These are phyloP conservation scores for Pyrenophora teres DNA, from an alignment of 2,329 filamentous ascomycete species.

Conservation along the genomic window DNA sequence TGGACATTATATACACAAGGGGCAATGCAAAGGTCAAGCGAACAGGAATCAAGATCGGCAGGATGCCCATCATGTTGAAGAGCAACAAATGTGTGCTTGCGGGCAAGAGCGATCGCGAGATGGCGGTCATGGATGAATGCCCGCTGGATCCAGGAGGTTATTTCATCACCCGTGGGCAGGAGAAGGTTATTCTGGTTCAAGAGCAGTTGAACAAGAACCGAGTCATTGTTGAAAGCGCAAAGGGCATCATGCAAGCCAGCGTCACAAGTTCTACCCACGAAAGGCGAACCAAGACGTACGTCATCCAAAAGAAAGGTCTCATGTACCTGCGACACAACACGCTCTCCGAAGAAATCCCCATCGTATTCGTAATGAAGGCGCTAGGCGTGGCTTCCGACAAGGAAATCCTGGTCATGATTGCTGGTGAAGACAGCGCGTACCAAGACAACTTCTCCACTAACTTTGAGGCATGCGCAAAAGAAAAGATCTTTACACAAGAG, in stretches of 20 bases:
- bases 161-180: slow-evolving; percentile 95
- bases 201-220: slow-evolving; percentile 99
- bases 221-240: slow-evolving; percentile 96
- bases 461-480: slow-evolving; percentile 87
- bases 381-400: slow-evolving; percentile 93
- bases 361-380: slow-evolving; percentile 90
- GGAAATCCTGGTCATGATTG: slow-evolving; percentile 89
- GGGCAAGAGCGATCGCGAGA: slow-evolving; percentile 81
- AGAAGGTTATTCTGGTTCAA: slow-evolving; percentile 98
- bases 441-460: slow-evolving; percentile 96
- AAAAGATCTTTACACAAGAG: slow-evolving; percentile 87
- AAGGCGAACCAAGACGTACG: slow-evolving; percentile 96
- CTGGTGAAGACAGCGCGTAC: slow-evolving; percentile 83
- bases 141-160: slow-evolving; percentile 95
- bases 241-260: slow-evolving; percentile 90
- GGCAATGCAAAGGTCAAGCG: slow-evolving; percentile 76
- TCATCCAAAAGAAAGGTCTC: slow-evolving; percentile 89
- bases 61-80: slow-evolving; percentile 95
- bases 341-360: slow-evolving; percentile 88
- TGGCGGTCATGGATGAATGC: slow-evolving; percentile 93
- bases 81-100: slow-evolving; percentile 90
- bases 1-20: slow-evolving; percentile 88
- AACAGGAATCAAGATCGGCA: slow-evolving; percentile 76
- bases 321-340: slow-evolving; percentile 93
- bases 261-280: slow-evolving; percentile 94